Conservation (phyloP, 495 filamentous ascomycete genomes). For the Penicillium dipodomyicola region DNA sequence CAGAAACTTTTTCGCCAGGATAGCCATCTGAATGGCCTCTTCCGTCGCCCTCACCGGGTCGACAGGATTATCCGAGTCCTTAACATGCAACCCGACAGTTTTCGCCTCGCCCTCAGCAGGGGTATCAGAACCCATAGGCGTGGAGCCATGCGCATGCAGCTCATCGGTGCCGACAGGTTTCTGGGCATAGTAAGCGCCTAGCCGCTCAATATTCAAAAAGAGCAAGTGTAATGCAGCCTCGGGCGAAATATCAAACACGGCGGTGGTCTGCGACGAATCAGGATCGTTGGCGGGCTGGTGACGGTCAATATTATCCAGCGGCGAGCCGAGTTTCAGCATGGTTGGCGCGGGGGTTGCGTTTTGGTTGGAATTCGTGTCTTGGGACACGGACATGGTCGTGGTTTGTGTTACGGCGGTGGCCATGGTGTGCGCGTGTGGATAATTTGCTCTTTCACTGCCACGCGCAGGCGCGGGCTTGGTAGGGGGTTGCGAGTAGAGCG, state of each 20-base stretch:
- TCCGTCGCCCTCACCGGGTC: conserved; percentile 8
- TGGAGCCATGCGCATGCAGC: conserved; percentile 45
- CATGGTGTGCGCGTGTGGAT: conserved; percentile 16
- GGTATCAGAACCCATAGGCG: conserved; percentile 57
- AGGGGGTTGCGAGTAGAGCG: conserved; percentile 14
- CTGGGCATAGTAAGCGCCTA: conserved; percentile 70
- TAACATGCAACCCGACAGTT: conserved; percentile 34
- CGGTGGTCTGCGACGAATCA: conserved; percentile 9
- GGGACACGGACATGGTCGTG: neutral
- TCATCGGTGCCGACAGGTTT: conserved; percentile 42
- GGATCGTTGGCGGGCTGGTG: conserved; percentile 3
- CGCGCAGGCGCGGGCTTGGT: conserved; percentile 10
- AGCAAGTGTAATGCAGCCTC: conserved; percentile 78
- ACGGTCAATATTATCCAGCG: neutral
- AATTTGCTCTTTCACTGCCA: conserved; percentile 24
- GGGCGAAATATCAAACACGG: conserved; percentile 67
- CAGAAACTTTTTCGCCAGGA: conserved; percentile 87
- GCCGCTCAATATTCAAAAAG: conserved; percentile 64
- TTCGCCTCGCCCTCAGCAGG: conserved; percentile 22
- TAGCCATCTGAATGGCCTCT: conserved; percentile 25
- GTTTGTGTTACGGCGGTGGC: conserved; percentile 27
- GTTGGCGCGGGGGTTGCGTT: conserved; percentile 13
- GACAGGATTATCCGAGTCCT: conserved; percentile 6
- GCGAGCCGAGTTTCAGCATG: conserved; percentile 18
- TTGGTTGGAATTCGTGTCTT: neutral